Base-by-base conservation (phyloP, 176 grass and related monocot species). In the Aegilops tauschii region DNA sequence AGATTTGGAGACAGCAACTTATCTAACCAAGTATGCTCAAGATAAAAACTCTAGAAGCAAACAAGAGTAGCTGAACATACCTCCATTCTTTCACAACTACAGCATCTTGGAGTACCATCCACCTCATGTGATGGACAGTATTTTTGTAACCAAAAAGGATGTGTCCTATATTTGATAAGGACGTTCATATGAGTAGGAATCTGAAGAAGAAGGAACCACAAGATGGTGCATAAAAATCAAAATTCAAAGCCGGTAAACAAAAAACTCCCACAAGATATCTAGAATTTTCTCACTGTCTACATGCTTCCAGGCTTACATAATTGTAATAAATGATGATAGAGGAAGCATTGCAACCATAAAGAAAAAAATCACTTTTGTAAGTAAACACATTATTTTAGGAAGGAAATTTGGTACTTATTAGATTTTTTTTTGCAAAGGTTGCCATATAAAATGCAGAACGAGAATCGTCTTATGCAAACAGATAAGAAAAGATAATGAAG, bases 41-140 rank as follows among this genome's bases (percentile, higher is more conserved):
- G 29, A 86, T 16, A 9, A 67, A 68, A 78, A 8, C 12, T 65
- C 30, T 63, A 35, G 86, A 70, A 79, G 9, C 9, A 82, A 76
- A 72, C 12, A 45, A 65, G 13, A 49, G n/a, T 65, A 63, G n/a
- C 50, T 83, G 70, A 78, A 58, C 62, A 36, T 87, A 99, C 97
- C 92, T 96, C 94, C 94, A 96, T 96, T 94, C 94, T 91, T 86
- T 99, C 92, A 86, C 97, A 99, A 74, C 97, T 97, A 65, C 97
- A 99, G 63, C 97, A 99, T 80, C 94, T 92, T 73, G 97, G 97
- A 90, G 97, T 96, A 44, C 83, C 89, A 87, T 99, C 94, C 82
- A 93, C 89, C 80, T 97, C 90, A 93, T 99, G 97, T 52, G 94
- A 97, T 65, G 92, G 97, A 42, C 97, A 99, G 88, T 99, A 99